These are phyloP conservation scores for Bertia moriformis DNA, from an alignment of 2,329 filamentous ascomycete species.

Conservation along the genomic window DNA sequence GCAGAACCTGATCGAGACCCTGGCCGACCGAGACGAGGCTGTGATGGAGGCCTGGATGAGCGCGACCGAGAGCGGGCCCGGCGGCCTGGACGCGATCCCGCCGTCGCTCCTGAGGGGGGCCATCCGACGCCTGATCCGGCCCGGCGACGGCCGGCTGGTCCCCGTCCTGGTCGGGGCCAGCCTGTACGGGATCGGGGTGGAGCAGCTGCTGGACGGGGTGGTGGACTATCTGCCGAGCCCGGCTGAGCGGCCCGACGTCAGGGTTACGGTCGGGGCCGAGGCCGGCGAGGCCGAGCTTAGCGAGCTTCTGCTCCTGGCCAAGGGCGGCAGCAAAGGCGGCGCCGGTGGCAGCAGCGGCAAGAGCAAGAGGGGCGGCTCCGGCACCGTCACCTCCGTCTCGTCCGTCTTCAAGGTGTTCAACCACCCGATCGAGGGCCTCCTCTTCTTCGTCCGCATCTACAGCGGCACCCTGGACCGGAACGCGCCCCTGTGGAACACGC, in stretches of 20 bases:
- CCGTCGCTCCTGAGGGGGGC: constrained; percentile 54
- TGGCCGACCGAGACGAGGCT: constrained; percentile 77
- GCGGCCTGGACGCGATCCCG: constrained; percentile 61
- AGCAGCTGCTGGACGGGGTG: constrained; percentile 78
- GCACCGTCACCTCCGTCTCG: constrained; percentile 29
- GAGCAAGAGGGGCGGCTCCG: constrained; percentile 19
- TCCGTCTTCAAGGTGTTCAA: constrained; percentile 92
- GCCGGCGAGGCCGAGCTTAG: constrained; percentile 2
- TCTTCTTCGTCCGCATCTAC: constrained; percentile 88
- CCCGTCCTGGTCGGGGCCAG: constrained; percentile 86
- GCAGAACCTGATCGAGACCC: constrained; percentile 61
- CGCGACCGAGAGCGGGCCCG: constrained; percentile 76
- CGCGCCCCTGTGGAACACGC: constrained; percentile 72
- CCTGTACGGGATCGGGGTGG: constrained; percentile 85
- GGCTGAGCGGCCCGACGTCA: constrained; percentile 62
- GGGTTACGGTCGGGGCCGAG: constrained; percentile 28
- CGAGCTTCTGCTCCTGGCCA: constrained; percentile 9
- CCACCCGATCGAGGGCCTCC: constrained; percentile 69
- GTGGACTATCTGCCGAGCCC: constrained; percentile 78
- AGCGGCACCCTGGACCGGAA: constrained; percentile 66
- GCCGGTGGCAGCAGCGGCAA: constrained; percentile 7
- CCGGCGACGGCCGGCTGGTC: constrained; percentile 57
- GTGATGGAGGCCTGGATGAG: no score
- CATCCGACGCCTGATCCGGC: constrained; percentile 57
- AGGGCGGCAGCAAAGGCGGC: not conserved